These are phyloP conservation scores for Breviolum minutum DNA, from an alignment of 73 alveolate species.

Conservation along the genomic window DNA sequence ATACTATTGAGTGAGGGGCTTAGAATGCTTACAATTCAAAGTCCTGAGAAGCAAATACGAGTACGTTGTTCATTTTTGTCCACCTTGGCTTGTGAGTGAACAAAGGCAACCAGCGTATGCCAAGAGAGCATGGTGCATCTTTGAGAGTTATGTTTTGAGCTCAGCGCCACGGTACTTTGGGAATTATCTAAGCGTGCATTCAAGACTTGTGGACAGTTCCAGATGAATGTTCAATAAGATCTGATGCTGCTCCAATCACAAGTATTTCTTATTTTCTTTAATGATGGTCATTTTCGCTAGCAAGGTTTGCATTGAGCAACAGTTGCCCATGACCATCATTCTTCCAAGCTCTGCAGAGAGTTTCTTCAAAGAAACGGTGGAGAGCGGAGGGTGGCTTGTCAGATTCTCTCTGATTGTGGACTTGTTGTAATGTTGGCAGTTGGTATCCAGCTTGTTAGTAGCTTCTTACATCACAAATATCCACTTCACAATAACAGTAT, in stretches of 20 bases:
- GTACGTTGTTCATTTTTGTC: too few relatives aligned
- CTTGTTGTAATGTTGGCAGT: not conserved
- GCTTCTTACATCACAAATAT: too few relatives aligned
- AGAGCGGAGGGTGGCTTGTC: not conserved
- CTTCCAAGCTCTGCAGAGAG: not conserved
- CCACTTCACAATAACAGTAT: not conserved
- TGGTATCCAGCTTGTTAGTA: not conserved
- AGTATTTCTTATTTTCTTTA: too few relatives aligned
- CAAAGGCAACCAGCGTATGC: not conserved
- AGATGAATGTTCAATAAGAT: too few relatives aligned
- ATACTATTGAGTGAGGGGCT: not conserved
- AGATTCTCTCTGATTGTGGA: not conserved
- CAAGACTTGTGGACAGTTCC: too few relatives aligned
- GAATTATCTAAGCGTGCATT: too few relatives aligned
- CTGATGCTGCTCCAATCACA: too few relatives aligned
- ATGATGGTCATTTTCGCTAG: not conserved
- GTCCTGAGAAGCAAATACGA: too few relatives aligned
- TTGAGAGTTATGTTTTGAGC: not conserved
- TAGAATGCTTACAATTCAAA: not conserved
- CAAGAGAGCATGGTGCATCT: conserved; percentile 27
- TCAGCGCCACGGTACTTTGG: too few relatives aligned
- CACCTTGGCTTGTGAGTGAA: too few relatives aligned
- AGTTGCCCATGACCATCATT: not conserved
- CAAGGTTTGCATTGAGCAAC: not conserved
- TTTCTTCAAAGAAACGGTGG: not conserved